A percentile compares a stretch with the other conserved stretches of the same genome.
phyloP scores from a whole-genome alignment of 495 filamentous ascomycete species.

The Hypoxylon intermedium region DNA sequence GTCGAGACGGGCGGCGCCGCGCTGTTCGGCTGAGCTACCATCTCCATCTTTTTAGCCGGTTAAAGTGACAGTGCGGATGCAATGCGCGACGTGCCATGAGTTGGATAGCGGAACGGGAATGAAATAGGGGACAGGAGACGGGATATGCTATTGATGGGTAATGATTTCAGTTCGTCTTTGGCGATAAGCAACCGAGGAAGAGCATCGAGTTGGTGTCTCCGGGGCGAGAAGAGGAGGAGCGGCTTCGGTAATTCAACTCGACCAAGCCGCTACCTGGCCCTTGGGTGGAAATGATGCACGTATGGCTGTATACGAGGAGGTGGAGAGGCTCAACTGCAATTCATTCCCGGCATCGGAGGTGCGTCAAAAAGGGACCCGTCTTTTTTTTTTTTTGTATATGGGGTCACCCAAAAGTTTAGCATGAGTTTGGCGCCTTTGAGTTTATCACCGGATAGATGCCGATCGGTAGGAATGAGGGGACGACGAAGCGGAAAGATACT shows the following conservation, averaged over 20 bases:
- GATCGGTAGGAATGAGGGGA: background rate
- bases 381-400: slow-evolving; percentile 1
- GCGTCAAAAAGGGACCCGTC: slow-evolving; percentile 11
- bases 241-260: slow-evolving; percentile 23
- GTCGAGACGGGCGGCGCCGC: slow-evolving; percentile 88
- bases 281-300: background rate
- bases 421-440: slow-evolving; percentile 27
- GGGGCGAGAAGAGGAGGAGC: background rate
- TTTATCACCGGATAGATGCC: slow-evolving; percentile 3
- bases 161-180: slow-evolving; percentile 9
- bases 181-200: background rate
- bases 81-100: background rate
- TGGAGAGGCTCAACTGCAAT: slow-evolving; percentile 16
- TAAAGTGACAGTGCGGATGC: background rate
- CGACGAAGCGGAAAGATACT: slow-evolving; percentile 1
- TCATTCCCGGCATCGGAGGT: slow-evolving; percentile 18
- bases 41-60: background rate
- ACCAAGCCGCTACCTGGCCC: background rate
- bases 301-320: slow-evolving; percentile 3
- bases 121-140: background rate
- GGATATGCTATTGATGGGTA: slow-evolving; percentile 4
- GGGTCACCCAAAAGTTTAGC: slow-evolving; percentile 26
- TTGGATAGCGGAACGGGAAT: background rate
- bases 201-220: background rate
- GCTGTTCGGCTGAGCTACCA: slow-evolving; percentile 43